A percentile compares a stretch with the other conserved stretches of the same genome.
Conservation (phyloP, 108 stramenopile genomes). For the Aurantiochytrium sp. region DNA sequence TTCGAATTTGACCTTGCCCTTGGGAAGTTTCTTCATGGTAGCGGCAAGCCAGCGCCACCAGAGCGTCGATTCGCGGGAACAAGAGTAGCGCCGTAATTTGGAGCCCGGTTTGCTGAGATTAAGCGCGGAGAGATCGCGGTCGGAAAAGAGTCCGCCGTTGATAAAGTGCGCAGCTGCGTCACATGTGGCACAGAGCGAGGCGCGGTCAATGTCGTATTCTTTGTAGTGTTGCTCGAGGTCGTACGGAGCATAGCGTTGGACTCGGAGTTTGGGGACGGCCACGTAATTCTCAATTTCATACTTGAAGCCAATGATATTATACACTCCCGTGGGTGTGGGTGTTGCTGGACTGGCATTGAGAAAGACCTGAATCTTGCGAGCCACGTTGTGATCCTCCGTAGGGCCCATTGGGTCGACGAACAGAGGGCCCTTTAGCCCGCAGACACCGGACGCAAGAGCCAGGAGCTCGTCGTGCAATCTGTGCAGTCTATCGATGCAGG, state of each 20-base stretch:
- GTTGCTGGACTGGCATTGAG: no score
- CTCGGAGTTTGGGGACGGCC: background rate
- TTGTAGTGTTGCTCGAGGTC: background rate
- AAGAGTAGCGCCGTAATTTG: background rate
- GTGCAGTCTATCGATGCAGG: no score
- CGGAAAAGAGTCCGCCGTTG: background rate
- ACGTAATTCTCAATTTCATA: background rate
- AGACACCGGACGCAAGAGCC: no score
- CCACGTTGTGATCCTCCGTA: no score
- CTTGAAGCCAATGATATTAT: background rate
- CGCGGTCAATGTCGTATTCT: background rate
- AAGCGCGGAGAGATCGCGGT: background rate
- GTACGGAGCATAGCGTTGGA: background rate
- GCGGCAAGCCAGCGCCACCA: background rate
- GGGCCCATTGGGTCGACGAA: no score
- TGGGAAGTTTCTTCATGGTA: background rate
- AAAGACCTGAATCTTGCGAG: no score
- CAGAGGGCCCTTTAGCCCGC: no score
- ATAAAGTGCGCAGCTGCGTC: background rate
- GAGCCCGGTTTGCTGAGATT: background rate
- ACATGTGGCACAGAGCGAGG: background rate
- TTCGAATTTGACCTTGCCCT: background rate
- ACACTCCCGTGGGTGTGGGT: background rate
- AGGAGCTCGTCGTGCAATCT: no score
- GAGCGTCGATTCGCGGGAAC: background rate